Evolutionary conservation across 495 filamentous ascomycete species (phyloP).

Genomic region (Aspergillus steynii): DNA sequence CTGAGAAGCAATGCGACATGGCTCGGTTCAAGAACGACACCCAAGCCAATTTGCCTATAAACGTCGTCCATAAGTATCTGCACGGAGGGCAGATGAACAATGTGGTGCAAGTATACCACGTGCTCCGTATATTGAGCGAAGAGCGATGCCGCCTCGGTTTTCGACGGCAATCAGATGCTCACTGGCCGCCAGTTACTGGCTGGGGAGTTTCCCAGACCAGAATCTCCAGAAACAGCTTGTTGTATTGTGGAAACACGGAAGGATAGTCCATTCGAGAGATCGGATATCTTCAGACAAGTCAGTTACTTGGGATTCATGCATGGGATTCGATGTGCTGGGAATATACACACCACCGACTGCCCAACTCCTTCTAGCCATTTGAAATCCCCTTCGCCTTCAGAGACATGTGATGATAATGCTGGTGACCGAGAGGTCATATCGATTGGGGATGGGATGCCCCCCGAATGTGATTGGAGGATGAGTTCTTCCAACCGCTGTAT

Average conservation of each 20-base stretch:
- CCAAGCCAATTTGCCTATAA: background rate
- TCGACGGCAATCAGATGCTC: background rate
- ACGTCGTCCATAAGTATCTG: background rate
- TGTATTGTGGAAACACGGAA: too few relatives aligned
- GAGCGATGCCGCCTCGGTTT: conserved; percentile 4
- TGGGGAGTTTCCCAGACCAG: too few relatives aligned
- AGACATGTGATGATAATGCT: background rate
- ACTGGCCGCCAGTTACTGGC: background rate
- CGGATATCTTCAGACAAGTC: too few relatives aligned
- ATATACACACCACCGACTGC: background rate
- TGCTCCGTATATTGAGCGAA: conserved; percentile 4
- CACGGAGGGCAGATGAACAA: background rate
- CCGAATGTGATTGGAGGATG: background rate
- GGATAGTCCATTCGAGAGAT: too few relatives aligned
- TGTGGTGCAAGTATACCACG: background rate
- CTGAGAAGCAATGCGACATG: background rate
- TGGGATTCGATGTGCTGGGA: too few relatives aligned
- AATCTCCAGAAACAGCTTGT: too few relatives aligned
- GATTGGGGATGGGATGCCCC: background rate
- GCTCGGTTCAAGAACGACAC: background rate
- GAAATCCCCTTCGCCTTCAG: background rate
- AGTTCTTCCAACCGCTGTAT: background rate
- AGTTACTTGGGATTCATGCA: too few relatives aligned
- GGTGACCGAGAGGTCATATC: background rate
- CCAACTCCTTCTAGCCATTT: conserved; percentile 4